Percentiles rank a stretch among this genome's conserved stretches.
Conservation (phyloP, 352 stramenopile genomes). For the Phytophthora litchii region DNA sequence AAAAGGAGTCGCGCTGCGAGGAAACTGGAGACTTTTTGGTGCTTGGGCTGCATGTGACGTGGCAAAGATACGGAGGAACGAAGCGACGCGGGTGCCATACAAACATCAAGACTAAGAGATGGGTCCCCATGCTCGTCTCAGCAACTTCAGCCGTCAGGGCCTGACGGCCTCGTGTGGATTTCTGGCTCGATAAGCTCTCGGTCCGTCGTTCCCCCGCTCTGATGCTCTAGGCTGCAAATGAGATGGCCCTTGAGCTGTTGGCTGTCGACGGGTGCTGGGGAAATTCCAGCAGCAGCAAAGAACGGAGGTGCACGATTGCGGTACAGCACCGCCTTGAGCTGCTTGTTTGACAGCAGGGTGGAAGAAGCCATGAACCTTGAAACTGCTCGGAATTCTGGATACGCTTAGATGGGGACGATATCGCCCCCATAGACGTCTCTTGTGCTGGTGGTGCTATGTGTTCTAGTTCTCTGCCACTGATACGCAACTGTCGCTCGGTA, state of each 20-base stretch:
- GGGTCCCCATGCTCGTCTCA: slow-evolving; percentile 22
- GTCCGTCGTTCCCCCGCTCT: slow-evolving; percentile 1
- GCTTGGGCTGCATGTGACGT: slow-evolving; percentile 34
- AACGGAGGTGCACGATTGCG: neutral
- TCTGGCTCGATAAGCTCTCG: slow-evolving; percentile 5
- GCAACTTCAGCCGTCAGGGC: too few relatives aligned
- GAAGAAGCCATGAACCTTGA: neutral
- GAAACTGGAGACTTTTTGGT: slow-evolving; percentile 11
- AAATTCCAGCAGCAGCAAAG: neutral
- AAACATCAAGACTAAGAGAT: slow-evolving; percentile 24
- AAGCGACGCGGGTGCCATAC: slow-evolving; percentile 12
- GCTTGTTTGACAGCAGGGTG: neutral
- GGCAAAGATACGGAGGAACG: slow-evolving; percentile 22
- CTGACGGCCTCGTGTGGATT: slow-evolving; percentile 9
- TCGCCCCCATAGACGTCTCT: neutral
- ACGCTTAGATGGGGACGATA: slow-evolving; percentile 5
- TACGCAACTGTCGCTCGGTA: slow-evolving; percentile 1
- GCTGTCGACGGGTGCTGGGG: slow-evolving; percentile 1
- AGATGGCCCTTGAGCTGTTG: slow-evolving; percentile 1
- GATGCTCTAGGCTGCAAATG: slow-evolving; percentile 1
- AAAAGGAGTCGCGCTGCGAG: neutral
- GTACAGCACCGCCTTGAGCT: neutral
- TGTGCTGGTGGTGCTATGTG: neutral
- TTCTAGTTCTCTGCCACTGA: slow-evolving; percentile 3
- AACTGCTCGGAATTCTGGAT: neutral